Evolutionary conservation across 495 filamentous ascomycete species (phyloP).

Genomic region (Melanomma pulvis-pyrius): DNA sequence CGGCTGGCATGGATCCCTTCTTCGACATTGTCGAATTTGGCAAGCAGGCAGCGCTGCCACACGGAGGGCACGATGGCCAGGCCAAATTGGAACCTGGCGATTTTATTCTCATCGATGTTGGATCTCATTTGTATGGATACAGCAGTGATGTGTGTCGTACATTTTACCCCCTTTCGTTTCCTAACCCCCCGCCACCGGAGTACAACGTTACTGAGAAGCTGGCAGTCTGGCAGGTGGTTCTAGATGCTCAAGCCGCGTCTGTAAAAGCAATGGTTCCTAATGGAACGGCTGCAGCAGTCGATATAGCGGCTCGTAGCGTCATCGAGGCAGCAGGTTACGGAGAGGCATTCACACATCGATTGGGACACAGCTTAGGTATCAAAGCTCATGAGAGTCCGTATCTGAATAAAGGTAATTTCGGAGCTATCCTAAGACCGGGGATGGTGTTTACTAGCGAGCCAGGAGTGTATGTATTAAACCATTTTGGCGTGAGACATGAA

Average conservation of each 20-base stretch:
- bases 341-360: slow-evolving; percentile 57
- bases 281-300: slow-evolving; percentile 53
- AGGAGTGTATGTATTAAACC: slow-evolving; percentile 56
- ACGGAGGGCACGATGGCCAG: slow-evolving; percentile 55
- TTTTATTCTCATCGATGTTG: slow-evolving; percentile 61
- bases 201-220: slow-evolving; percentile 49
- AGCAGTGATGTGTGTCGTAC: slow-evolving; percentile 61
- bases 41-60: slow-evolving; percentile 57
- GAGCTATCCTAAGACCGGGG: slow-evolving; percentile 48
- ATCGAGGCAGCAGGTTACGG: slow-evolving; percentile 57
- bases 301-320: slow-evolving; percentile 56
- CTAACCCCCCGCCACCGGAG: neutral
- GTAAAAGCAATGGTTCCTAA: slow-evolving; percentile 49
- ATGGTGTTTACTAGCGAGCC: slow-evolving; percentile 63
- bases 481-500: slow-evolving; percentile 60
- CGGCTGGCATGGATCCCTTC: slow-evolving; percentile 55
- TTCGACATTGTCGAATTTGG: slow-evolving; percentile 62
- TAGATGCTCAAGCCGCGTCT: slow-evolving; percentile 55
- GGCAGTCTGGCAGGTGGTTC: slow-evolving; percentile 56
- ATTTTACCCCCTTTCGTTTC: slow-evolving; percentile 49
- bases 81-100: slow-evolving; percentile 53
- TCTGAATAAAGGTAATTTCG: slow-evolving; percentile 57
- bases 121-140: slow-evolving; percentile 60
- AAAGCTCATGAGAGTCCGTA: slow-evolving; percentile 62
- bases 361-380: slow-evolving; percentile 62